Evolutionary conservation across 305 asterid species (phyloP), one percentile per base, ranked within the genome.

Genomic region (Solanum hybrid): DNA sequence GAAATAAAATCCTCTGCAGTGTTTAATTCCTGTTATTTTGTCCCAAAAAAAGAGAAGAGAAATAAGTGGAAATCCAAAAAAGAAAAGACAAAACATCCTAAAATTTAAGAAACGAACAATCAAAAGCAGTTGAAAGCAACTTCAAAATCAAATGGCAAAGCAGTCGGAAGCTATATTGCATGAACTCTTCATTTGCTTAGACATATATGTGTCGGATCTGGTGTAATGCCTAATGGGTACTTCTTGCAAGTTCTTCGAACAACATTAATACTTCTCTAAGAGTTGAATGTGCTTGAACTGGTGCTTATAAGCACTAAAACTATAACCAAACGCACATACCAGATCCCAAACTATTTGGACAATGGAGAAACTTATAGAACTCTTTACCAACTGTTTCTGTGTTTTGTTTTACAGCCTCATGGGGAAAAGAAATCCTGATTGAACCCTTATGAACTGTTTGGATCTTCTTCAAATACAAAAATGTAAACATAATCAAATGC

Each of bases 1-100:
- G 99, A 93, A 90, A 96, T 97, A 91, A 97, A 97, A 91, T 94
- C 99, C 92, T 95, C 98, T 0, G 98, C 99, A 6, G 99, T 97
- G 93, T 97, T 96, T 78, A 97, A 93, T 92, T 97, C 99, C 99
- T 97, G 97, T 92, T 36, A 78, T 94, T 80, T 89, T 87, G 39
- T 24, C 89, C 88, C 75, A 76, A 41, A 57, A 33, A 39, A 29
- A n/a, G 65, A 77, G 45, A 26, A 38, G 61, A 22, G 78, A 61
- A 45, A 41, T 51, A 77, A 87, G 90, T 79, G 88, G 88, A 92
- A 87, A 81, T 85, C 81, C 31, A 83, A 70, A 34, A 89, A 65
- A 89, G 80, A 39, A 29, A 57, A 81, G 32, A 72, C 37, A 61
- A 39, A 45, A 89, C 79, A 70, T 61, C 20, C 83, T 26, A 86